These are phyloP conservation scores for Condylostoma magnum DNA, from an alignment of 169 alveolate species.

Conservation along the genomic window DNA sequence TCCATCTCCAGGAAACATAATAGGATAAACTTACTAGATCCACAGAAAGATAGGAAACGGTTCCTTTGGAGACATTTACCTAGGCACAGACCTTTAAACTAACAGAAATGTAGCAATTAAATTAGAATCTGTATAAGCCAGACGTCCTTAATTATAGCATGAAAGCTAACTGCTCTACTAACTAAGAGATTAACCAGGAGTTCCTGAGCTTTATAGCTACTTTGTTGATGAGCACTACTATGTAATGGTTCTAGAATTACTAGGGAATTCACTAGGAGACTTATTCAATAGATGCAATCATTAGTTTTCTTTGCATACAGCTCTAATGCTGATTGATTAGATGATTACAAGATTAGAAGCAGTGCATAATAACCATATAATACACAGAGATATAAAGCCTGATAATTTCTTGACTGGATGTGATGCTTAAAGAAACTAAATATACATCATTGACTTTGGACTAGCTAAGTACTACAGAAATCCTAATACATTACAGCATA, in stretches of 20 bases:
- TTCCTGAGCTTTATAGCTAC: slow-evolving; percentile 97
- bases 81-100: neutral
- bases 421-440: neutral
- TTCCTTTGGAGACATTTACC: slow-evolving; percentile 5
- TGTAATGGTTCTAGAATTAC: slow-evolving; percentile 17
- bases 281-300: neutral
- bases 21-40: no score
- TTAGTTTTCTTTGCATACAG: slow-evolving; percentile 12
- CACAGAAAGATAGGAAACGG: slow-evolving; percentile 12
- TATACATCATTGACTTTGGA: slow-evolving; percentile 77
- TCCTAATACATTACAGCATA: slow-evolving; percentile 53
- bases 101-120: slow-evolving; percentile 15
- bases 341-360: neutral
- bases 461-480: slow-evolving; percentile 71
- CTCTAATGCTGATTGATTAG: slow-evolving; percentile 10
- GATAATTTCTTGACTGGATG: slow-evolving; percentile 13
- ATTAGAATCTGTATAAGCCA: neutral
- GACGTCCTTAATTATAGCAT: neutral
- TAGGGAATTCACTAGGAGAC: slow-evolving; percentile 22
- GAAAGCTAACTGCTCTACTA: neutral
- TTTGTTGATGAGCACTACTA: slow-evolving; percentile 87
- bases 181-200: slow-evolving; percentile 61
- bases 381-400: slow-evolving; percentile 28
- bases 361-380: neutral
- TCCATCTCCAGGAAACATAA: no score